Evolutionary conservation across 345 rosid species (phyloP).

Genomic region (Bretschneidera sinensis): DNA sequence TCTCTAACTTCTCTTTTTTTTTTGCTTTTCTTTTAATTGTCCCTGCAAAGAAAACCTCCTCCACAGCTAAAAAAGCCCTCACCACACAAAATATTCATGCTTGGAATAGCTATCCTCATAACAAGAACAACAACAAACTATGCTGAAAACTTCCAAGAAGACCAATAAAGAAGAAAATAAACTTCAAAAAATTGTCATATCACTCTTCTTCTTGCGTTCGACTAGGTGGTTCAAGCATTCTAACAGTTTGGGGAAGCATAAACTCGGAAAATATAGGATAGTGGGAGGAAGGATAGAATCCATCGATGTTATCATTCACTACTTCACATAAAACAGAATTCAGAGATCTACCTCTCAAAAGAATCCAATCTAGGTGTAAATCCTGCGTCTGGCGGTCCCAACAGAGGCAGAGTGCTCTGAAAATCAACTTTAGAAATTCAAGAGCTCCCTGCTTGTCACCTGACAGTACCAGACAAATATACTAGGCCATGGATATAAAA

Average conservation of each 20-base stretch:
- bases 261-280: slow-evolving; percentile 90
- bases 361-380: slow-evolving; percentile 88
- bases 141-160: background rate
- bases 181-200: background rate
- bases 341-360: slow-evolving; percentile 88
- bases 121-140: background rate
- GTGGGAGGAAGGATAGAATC: slow-evolving; percentile 87
- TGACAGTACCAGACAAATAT: slow-evolving; percentile 17
- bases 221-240: slow-evolving; percentile 55
- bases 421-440: slow-evolving; percentile 76
- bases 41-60: background rate
- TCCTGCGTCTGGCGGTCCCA: slow-evolving; percentile 99
- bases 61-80: too few species aligned
- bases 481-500: too few species aligned
- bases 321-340: slow-evolving; percentile 73
- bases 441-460: slow-evolving; percentile 92
- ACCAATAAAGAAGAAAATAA: background rate
- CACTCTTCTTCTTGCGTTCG: slow-evolving; percentile 31
- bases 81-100: background rate
- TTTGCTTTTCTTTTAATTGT: too few species aligned
- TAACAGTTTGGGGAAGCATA: slow-evolving; percentile 87
- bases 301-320: slow-evolving; percentile 78
- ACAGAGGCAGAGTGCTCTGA: slow-evolving; percentile 92
- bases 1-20: too few species aligned
- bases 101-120: background rate